A percentile compares a stretch with the other conserved stretches of the same genome.
Evolutionary conservation across 148 eudicot genomes (phyloP).

Genomic region (Nepenthes gracilis): DNA sequence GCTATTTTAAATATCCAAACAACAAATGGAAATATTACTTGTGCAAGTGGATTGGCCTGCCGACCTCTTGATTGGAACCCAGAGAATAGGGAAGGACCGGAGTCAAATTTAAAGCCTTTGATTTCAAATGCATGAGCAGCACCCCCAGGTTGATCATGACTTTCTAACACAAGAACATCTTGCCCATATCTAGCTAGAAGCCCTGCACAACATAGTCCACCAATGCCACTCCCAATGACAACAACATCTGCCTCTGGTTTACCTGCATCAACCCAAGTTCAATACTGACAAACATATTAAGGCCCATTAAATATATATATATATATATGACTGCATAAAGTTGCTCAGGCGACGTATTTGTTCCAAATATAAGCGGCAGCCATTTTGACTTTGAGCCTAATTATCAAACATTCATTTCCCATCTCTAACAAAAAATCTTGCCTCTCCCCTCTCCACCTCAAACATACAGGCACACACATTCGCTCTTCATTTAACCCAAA

Average conservation of each 20-base stretch:
- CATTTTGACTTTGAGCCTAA: too few species aligned
- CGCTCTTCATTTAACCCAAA: too few species aligned
- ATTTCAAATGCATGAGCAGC: constrained; percentile 92
- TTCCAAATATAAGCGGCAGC: too few species aligned
- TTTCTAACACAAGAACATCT: constrained; percentile 85
- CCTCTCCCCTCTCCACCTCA: too few species aligned
- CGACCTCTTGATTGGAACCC: constrained; percentile 97
- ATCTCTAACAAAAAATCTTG: too few species aligned
- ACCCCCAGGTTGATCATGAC: constrained; percentile 90
- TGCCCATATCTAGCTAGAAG: constrained; percentile 76
- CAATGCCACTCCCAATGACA: constrained; percentile 93
- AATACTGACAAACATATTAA: too few species aligned
- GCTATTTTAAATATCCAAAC: not conserved
- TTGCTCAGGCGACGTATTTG: too few species aligned
- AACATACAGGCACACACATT: too few species aligned
- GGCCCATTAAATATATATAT: too few species aligned
- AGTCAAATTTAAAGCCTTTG: constrained; percentile 82
- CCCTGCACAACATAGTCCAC: constrained; percentile 85
- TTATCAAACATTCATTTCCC: too few species aligned
- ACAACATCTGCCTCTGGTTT: constrained; percentile 87
- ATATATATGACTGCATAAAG: too few species aligned
- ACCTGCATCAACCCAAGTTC: constrained; percentile 32
- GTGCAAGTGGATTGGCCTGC: constrained; percentile 96
- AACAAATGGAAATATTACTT: constrained; percentile 33
- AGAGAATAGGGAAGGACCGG: constrained; percentile 95